Percentiles rank a stretch among this genome's conserved stretches.
Conservation (phyloP, 805 yeast species). For the Wickerhamiella brachini region DNA sequence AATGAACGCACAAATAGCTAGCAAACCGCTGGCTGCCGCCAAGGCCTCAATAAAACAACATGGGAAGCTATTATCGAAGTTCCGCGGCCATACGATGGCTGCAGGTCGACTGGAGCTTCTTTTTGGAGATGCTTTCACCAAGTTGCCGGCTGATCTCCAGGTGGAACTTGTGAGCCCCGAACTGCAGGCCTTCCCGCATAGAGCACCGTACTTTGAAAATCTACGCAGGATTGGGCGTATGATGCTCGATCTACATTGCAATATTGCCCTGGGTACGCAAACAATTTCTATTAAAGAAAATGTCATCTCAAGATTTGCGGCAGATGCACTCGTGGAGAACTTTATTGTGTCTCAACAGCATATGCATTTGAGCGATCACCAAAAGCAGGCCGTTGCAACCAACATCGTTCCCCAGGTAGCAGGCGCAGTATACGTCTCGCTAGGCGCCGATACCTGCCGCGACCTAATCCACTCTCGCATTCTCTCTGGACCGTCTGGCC, state of each 20-base stretch:
- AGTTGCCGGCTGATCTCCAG: constrained; percentile 11
- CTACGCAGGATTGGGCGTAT: constrained; percentile 6
- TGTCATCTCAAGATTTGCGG: constrained; percentile 9
- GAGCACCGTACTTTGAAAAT: constrained; percentile 7
- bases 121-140: constrained; percentile 7
- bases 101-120: not conserved
- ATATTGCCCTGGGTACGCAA: constrained; percentile 16
- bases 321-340: constrained; percentile 4
- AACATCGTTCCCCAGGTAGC: constrained; percentile 3
- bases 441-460: constrained; percentile 5
- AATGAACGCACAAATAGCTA: not conserved
- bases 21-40: not conserved
- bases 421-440: constrained; percentile 9
- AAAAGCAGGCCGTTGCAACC: not conserved
- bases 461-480: constrained; percentile 6
- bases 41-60: not conserved
- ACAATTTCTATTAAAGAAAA: constrained; percentile 6
- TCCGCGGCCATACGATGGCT: not conserved
- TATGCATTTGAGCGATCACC: not conserved
- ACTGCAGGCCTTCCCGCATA: constrained; percentile 10
- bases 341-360: not conserved
- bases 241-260: constrained; percentile 9
- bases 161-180: constrained; percentile 12
- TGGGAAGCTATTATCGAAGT: not conserved
- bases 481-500: constrained; percentile 9